Evolutionary conservation across 768 basidiomycete genomes (phyloP).

Genomic region (Lactifluus rugatus): DNA sequence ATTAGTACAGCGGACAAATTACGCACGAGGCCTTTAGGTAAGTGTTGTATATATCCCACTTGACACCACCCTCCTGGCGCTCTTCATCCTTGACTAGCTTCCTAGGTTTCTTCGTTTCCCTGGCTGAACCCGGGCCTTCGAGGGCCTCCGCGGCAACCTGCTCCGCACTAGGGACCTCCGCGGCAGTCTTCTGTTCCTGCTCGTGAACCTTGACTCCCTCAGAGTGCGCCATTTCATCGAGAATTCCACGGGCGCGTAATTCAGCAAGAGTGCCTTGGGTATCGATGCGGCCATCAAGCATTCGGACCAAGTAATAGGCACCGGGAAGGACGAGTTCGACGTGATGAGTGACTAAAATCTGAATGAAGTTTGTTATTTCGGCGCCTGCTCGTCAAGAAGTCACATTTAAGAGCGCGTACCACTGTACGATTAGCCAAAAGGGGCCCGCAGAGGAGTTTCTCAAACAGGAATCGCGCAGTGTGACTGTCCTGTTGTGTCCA

Average conservation of each 20-base stretch:
- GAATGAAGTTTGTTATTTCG: neutral
- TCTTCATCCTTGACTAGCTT: conserved; percentile 78
- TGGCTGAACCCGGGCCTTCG: conserved; percentile 24
- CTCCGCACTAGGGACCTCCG: conserved; percentile 21
- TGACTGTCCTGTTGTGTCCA: conserved; percentile 46
- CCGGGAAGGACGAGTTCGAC: conserved; percentile 73
- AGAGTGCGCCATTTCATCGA: conserved; percentile 52
- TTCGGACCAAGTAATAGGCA: conserved; percentile 61
- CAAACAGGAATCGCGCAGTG: conserved; percentile 53
- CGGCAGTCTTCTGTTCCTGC: conserved; percentile 28
- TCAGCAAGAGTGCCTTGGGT: conserved; percentile 61
- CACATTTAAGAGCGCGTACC: conserved; percentile 25
- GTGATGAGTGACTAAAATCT: conserved; percentile 75
- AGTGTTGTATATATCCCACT: conserved; percentile 54
- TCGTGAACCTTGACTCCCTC: conserved; percentile 40
- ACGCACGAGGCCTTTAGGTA: conserved; percentile 67
- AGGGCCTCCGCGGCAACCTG: conserved; percentile 24
- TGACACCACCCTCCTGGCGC: conserved; percentile 70
- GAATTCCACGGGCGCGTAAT: conserved; percentile 47
- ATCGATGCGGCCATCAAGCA: conserved; percentile 77
- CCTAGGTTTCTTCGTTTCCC: conserved; percentile 48
- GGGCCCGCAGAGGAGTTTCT: conserved; percentile 55
- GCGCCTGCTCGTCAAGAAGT: neutral
- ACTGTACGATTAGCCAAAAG: conserved; percentile 62
- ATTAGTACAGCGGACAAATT: neutral